These are phyloP conservation scores for Eucalyptus albens DNA, from an alignment of 345 rosid species.

Conservation along the genomic window DNA sequence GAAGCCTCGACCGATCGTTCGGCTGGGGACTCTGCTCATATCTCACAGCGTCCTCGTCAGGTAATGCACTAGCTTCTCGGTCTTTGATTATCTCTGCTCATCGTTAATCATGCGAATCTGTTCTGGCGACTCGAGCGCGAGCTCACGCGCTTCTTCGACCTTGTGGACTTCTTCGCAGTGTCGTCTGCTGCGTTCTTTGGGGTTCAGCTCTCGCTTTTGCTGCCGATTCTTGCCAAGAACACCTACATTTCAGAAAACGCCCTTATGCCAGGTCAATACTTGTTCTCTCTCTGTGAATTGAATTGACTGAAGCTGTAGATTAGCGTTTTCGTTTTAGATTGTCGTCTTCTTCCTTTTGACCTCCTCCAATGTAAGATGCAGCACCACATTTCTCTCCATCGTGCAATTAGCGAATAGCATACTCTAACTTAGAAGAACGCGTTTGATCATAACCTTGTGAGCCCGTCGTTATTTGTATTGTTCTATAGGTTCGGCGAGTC, in stretches of 20 bases:
- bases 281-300: not conserved
- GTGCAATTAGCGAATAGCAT: not conserved
- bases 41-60: too few species aligned
- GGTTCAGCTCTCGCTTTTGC: constrained; percentile 51
- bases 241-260: constrained; percentile 97
- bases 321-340: not conserved
- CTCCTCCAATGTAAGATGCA: not conserved
- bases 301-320: not conserved
- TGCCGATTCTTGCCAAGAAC: constrained; percentile 87
- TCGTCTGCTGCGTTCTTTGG: constrained; percentile 67
- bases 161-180: constrained; percentile 21
- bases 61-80: too few species aligned
- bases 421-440: not conserved
- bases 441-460: not conserved
- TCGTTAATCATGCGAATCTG: too few species aligned
- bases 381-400: not conserved
- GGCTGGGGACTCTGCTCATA: too few species aligned
- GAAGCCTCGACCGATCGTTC: too few species aligned
- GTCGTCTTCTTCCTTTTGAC: not conserved
- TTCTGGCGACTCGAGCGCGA: too few species aligned
- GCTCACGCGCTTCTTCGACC: not conserved
- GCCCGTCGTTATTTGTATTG: not conserved
- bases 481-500: constrained; percentile 70
- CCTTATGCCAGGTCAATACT: constrained; percentile 75
- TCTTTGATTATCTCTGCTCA: too few species aligned